Percentiles rank a stretch among this genome's conserved stretches.
These are phyloP conservation scores for Puccinia novopanici DNA, from an alignment of 1,284 basidiomycete species.

Conservation along the genomic window DNA sequence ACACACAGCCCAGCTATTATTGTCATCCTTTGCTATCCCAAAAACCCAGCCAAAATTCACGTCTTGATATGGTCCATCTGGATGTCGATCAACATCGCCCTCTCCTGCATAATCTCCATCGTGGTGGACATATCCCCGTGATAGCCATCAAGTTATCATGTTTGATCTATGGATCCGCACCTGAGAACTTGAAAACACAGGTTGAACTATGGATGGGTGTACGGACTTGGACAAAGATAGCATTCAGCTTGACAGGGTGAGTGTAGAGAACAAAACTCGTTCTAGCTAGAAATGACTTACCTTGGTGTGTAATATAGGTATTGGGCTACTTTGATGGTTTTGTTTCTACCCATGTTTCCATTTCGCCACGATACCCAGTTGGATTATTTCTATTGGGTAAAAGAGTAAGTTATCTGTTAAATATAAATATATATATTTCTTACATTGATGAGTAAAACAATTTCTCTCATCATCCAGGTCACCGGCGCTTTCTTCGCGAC, in stretches of 20 bases:
- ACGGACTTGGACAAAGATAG: constrained; percentile 34
- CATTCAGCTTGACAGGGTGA: constrained; percentile 41
- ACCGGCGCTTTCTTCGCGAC: constrained; percentile 66
- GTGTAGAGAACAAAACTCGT: background rate
- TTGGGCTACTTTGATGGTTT: constrained; percentile 25
- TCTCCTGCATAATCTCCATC: constrained; percentile 37
- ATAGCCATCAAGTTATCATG: constrained; percentile 31
- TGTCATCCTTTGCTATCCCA: constrained; percentile 11
- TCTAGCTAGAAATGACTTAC: too few relatives aligned
- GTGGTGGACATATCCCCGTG: constrained; percentile 40
- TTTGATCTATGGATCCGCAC: constrained; percentile 44
- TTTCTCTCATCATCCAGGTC: constrained; percentile 19
- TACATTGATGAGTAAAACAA: background rate
- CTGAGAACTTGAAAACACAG: constrained; percentile 49
- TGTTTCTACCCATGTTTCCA: constrained; percentile 42
- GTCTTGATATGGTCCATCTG: constrained; percentile 41
- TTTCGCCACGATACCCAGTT: constrained; percentile 16
- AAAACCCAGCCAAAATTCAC: constrained; percentile 1
- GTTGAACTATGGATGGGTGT: constrained; percentile 49
- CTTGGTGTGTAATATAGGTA: constrained; percentile 18
- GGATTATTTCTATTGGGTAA: constrained; percentile 26
- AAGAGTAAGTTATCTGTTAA: constrained; percentile 1
- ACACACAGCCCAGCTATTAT: constrained; percentile 28
- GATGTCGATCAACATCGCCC: constrained; percentile 23
- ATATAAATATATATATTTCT: background rate